These are phyloP conservation scores for Madurella fahalii DNA, from an alignment of 2,329 filamentous ascomycete genomes.

Conservation along the genomic window DNA sequence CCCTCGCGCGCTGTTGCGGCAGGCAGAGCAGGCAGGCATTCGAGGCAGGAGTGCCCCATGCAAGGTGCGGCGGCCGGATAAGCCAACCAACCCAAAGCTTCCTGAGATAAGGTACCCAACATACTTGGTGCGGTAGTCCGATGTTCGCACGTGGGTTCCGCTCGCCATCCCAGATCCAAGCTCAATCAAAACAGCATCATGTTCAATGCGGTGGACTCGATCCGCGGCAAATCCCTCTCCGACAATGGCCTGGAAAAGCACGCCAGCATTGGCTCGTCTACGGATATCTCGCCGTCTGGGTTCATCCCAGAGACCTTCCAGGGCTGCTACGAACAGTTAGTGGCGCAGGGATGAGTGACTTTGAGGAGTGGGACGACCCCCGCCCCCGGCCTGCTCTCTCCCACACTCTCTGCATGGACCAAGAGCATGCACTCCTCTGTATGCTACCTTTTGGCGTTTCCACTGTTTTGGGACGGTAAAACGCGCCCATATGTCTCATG, in stretches of 20 bases:
- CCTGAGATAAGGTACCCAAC: not conserved
- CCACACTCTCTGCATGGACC: not conserved
- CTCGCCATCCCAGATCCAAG: not conserved
- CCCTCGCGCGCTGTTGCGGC: not conserved
- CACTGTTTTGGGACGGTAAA: not conserved
- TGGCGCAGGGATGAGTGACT: too few species aligned
- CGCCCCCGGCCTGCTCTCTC: not conserved
- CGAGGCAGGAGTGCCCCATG: not conserved
- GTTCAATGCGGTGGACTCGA: conserved; percentile 4
- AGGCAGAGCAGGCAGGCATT: conserved; percentile 1
- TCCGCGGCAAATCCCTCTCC: too few species aligned
- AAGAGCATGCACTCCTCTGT: too few species aligned
- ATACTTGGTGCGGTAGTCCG: not conserved
- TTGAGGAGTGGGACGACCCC: conserved; percentile 13
- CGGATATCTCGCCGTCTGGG: not conserved
- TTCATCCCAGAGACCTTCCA: too few species aligned
- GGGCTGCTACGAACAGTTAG: too few species aligned
- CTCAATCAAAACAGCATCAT: conserved; percentile 1
- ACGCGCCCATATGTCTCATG: too few species aligned
- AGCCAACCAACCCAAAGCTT: not conserved
- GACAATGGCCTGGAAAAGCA: conserved; percentile 2
- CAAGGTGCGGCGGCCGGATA: not conserved
- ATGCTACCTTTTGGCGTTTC: not conserved
- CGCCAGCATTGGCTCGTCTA: conserved; percentile 2
- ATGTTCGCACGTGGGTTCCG: conserved; percentile 9